These are phyloP conservation scores for Neocucurbitaria cava DNA, from an alignment of 2,329 filamentous ascomycete genomes.

Conservation along the genomic window DNA sequence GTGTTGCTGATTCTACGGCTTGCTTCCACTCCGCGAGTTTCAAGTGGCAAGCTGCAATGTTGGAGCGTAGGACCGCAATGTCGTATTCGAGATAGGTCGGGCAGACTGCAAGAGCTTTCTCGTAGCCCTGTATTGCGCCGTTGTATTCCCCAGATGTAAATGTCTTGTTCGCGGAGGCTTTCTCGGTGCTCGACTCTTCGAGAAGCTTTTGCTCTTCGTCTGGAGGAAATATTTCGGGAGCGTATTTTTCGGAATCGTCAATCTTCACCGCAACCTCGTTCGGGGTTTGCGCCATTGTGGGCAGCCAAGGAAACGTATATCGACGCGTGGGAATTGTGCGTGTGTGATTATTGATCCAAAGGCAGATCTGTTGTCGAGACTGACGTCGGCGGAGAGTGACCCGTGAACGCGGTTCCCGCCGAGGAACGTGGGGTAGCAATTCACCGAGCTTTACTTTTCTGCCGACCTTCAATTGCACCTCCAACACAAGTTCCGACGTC, in stretches of 20 bases:
- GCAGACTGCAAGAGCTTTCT: constrained; percentile 77
- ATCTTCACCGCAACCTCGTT: constrained; percentile 7
- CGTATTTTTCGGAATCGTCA: constrained; percentile 7
- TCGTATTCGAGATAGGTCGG: constrained; percentile 89
- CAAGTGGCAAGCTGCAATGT: constrained; percentile 87
- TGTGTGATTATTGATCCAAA: background rate
- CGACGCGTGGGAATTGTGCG: background rate
- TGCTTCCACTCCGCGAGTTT: constrained; percentile 87
- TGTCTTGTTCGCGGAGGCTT: constrained; percentile 78
- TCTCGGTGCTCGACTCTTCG: constrained; percentile 73
- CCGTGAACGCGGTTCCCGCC: constrained; percentile 16
- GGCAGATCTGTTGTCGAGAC: constrained; percentile 25
- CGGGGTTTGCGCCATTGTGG: constrained; percentile 11
- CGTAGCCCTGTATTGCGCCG: constrained; percentile 82
- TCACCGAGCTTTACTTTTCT: constrained; percentile 13
- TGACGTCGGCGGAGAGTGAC: constrained; percentile 25
- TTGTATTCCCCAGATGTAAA: constrained; percentile 76
- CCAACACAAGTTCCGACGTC: background rate
- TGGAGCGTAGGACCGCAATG: constrained; percentile 83
- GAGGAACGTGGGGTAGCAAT: constrained; percentile 28
- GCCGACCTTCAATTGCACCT: constrained; percentile 6
- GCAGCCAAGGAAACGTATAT: background rate
- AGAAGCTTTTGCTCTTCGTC: constrained; percentile 62
- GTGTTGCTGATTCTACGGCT: constrained; percentile 75
- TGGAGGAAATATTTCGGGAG: constrained; percentile 38